Conservation (phyloP, 2,329 filamentous ascomycete species). For the Lachnellula suecica region DNA sequence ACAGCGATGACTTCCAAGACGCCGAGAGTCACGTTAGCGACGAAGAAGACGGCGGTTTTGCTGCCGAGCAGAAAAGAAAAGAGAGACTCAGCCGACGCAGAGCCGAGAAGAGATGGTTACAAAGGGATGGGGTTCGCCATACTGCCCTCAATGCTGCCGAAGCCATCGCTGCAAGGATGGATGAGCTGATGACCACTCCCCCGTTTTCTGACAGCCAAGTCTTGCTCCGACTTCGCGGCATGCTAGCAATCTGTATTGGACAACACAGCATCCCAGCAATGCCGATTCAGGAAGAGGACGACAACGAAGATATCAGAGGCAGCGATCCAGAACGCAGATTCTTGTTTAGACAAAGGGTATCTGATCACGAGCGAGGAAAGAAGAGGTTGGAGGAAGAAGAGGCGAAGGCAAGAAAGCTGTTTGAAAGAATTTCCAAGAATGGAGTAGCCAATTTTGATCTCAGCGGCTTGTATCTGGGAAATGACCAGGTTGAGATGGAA, state of each 20-base stretch:
- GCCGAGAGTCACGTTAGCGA: constrained; percentile 18
- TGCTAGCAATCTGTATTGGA: constrained; percentile 72
- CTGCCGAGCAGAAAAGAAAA: constrained; percentile 18
- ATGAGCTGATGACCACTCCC: constrained; percentile 65
- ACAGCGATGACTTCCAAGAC: constrained; percentile 14
- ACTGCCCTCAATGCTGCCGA: constrained; percentile 45
- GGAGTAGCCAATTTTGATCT: constrained; percentile 21
- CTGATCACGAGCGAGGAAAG: constrained; percentile 24
- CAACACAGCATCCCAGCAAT: constrained; percentile 56
- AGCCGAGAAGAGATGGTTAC: constrained; percentile 25
- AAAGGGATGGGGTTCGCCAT: constrained; percentile 29
- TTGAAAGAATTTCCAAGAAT: constrained; percentile 35
- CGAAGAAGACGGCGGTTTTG: constrained; percentile 21
- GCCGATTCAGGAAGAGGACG: constrained; percentile 16
- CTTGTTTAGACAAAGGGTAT: constrained; percentile 17
- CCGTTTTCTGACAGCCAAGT: constrained; percentile 69
- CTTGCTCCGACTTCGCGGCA: constrained; percentile 69
- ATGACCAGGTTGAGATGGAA: constrained; percentile 5
- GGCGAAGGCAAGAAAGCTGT: constrained; percentile 37
- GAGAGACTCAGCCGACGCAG: constrained; percentile 8
- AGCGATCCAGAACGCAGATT: constrained; percentile 21
- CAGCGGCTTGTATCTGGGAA: constrained; percentile 11
- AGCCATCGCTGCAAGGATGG: constrained; percentile 67
- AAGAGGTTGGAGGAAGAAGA: constrained; percentile 31
- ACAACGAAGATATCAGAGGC: too few relatives aligned